phyloP scores from a whole-genome alignment of 768 basidiomycete genomes.

The Leucosporidium yakuticum region DNA sequence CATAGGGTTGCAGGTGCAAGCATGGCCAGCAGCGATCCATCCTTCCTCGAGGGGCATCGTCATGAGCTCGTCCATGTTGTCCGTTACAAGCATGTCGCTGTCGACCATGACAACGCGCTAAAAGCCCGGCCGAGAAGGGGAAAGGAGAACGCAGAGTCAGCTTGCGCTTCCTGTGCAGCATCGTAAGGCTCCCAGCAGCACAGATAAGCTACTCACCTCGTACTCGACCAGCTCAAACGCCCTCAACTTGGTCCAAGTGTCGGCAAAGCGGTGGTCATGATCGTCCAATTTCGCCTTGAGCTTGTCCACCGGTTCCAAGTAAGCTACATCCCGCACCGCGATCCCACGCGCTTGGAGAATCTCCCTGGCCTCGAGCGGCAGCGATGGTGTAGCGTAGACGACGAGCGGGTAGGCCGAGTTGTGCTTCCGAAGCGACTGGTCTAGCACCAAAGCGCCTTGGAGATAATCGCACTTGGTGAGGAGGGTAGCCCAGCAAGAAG shows the following conservation, averaged over 20 bases:
- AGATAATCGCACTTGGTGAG: conserved; percentile 63
- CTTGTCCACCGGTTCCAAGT: conserved; percentile 51
- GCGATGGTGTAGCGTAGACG: conserved; percentile 62
- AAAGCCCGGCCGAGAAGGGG: background rate
- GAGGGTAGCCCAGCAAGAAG: conserved; percentile 58
- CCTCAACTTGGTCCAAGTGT: conserved; percentile 60
- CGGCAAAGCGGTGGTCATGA: conserved; percentile 50
- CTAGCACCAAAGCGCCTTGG: conserved; percentile 58
- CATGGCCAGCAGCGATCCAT: conserved; percentile 81
- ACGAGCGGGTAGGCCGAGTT: conserved; percentile 67
- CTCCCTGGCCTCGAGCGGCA: conserved; percentile 52
- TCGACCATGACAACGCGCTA: conserved; percentile 66
- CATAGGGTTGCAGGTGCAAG: conserved; percentile 89
- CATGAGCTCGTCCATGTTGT: conserved; percentile 69
- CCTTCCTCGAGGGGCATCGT: conserved; percentile 54
- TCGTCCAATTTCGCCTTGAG: conserved; percentile 23
- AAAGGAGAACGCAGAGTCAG: background rate
- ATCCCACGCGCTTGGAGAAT: conserved; percentile 57
- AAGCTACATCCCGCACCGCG: conserved; percentile 55
- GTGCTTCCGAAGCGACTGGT: conserved; percentile 54
- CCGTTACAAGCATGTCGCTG: conserved; percentile 76
- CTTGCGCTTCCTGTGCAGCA: background rate
- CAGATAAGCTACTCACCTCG: conserved; percentile 38
- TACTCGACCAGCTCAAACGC: conserved; percentile 45
- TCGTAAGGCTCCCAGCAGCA: background rate